A percentile compares a stretch with the other conserved stretches of the same genome.
phyloP scores from a whole-genome alignment of 208 protist species.

The Leishmania tropica region DNA sequence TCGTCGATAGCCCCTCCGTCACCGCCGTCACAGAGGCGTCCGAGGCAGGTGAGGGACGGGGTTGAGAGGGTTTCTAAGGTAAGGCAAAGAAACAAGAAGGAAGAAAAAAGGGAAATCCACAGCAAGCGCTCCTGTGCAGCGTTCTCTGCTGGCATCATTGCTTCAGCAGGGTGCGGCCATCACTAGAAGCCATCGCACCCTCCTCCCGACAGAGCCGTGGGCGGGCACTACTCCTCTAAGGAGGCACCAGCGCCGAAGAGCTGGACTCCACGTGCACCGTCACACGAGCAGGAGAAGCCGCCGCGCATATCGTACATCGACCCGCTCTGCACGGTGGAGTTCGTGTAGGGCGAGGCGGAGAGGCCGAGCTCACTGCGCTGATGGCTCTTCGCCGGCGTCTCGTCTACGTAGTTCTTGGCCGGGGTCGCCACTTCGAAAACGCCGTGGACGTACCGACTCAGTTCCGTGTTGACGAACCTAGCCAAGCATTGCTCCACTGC shows the following conservation, averaged over 20 bases:
- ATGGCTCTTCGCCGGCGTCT: constrained; percentile 41
- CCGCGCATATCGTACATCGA: constrained; percentile 33
- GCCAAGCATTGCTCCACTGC: constrained; percentile 20
- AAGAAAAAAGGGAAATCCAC: background rate
- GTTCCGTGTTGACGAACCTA: constrained; percentile 23
- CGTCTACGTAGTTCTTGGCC: constrained; percentile 51
- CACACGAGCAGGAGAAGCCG: constrained; percentile 29
- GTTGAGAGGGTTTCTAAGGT: background rate
- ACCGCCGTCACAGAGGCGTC: background rate
- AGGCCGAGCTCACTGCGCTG: constrained; percentile 50
- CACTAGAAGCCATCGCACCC: background rate
- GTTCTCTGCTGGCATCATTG: background rate
- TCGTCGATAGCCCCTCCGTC: background rate
- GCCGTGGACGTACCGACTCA: constrained; percentile 43
- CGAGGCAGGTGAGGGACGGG: background rate
- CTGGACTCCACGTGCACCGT: constrained; percentile 22
- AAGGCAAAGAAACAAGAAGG: background rate
- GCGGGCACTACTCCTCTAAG: constrained; percentile 22
- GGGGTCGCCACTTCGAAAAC: constrained; percentile 59
- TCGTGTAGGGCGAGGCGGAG: constrained; percentile 43
- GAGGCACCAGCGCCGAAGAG: constrained; percentile 31
- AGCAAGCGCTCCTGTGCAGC: background rate
- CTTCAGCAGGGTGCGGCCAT: background rate
- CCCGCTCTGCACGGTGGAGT: constrained; percentile 34
- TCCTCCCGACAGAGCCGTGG: background rate